Base-by-base conservation (phyloP, 1,284 basidiomycete species). In the Cutaneotrichosporon sp. region DNA sequence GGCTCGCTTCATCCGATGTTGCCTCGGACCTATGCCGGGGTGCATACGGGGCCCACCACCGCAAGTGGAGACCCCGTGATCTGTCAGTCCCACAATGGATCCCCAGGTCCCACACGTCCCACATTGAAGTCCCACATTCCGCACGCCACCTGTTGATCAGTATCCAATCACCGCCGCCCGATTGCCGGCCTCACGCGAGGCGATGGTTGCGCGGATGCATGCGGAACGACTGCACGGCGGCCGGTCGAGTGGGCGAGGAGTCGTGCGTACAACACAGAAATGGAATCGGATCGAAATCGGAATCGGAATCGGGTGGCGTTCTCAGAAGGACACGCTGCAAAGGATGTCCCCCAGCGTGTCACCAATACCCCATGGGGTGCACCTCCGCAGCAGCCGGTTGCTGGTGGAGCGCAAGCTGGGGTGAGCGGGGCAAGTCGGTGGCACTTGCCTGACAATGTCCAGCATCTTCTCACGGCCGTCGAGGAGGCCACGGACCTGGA, bases 351-450 rank as follows among this genome's bases (percentile, higher is more conserved):
- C 54, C 2, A 61, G 50, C 20, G 55, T 57, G 10, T 61, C 55
- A 7, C 54, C 60, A n/a, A 61, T 47, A 14, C 55, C 60, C 60
- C 60, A 61, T 7, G 54, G 60, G 5, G 54, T 56, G 25, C 60
- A 61, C 16, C 55, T 36, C n/a, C 60, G 49, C 18, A 61, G 20
- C 6, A 61, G 25, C 22, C 60, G 54, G 22, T 61, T 61, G 24
- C 49, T 61, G 14, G 49, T 53, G 3, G 60, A 61, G 29, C 60
- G 60, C 22, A 61, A 27, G 55, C 60, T 61, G 55, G 18, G 25
- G 53, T 59, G 24, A 51, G 46, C 11, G 36, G 13, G 34, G 34
- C 13, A 36, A 13, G 13, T 13, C 16, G 14, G 13, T 36, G 16
- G 11, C 1, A 60, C 60, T 9, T n/a, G 53, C 60, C 60, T 61